Evolutionary conservation across 768 basidiomycete genomes (phyloP), one percentile per base, ranked within the genome.

Genomic region (Mrakia blollopis): DNA sequence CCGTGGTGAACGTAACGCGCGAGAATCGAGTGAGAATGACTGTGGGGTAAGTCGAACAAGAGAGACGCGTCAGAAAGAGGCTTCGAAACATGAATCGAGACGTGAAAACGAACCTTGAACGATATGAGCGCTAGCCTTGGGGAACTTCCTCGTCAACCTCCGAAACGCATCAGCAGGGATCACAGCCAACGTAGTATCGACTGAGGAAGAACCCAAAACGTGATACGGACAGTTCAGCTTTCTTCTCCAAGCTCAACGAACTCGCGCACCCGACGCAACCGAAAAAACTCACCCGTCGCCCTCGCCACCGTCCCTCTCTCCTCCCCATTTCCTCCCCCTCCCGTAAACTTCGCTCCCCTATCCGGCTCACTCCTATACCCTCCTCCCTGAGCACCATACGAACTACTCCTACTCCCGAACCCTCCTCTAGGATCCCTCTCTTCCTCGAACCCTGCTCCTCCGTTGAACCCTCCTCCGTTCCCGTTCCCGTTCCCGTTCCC

Each of bases 161-260:
- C 91, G 87, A 85, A 99, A 99, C 6, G 96, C 97, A 83, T 98
- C 94, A 2, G 97, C 96, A 35, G 97, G 97, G 74, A 99, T 98
- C 14, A 99, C 96, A n/a, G 96, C 97, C 28, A 99, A 85, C 2
- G 97, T 98, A 7, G 92, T 92, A 81, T 99, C 97, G 73, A 92
- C 91, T 7, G 91, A 91, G 30, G 21, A 18, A 1, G 47, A 18
- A 21, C 2, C 10, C 44, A 37, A 61, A 23, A 28, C n/a, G n/a
- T n/a, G n/a, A n/a, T n/a, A 63, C 0, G 0, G 60, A 44, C 63
- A 1, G n/a, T 16, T 25, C 35, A 35, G 37, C 4, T 39, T 16
- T 8, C 39, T 10, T 28, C 37, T 2, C 16, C 30, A 28, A 25
- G 21, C n/a, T 47, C 73, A 18, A 28, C n/a, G n/a, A n/a, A n/a